Evolutionary conservation across 176 grass and related monocot species (phyloP).

Genomic region (Hsuehochloa calcarea): DNA sequence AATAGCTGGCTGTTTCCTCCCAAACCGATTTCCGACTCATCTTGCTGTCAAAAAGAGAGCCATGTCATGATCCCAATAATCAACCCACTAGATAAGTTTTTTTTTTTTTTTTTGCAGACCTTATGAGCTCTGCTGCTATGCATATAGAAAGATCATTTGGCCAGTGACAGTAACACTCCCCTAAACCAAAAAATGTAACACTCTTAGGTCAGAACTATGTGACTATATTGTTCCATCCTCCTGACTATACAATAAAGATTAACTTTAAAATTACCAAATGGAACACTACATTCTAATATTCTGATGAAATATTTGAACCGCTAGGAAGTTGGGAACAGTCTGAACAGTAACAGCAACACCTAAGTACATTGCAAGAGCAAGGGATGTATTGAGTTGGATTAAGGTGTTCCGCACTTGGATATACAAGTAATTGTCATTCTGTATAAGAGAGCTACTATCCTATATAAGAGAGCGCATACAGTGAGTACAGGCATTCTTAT

Average conservation of each 20-base stretch:
- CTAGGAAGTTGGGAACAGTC: neutral
- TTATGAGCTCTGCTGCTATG: neutral
- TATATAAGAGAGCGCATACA: neutral
- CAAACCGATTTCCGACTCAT: constrained; percentile 79
- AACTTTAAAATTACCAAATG: neutral
- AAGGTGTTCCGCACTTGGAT: neutral
- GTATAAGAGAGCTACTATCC: neutral
- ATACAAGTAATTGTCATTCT: constrained; percentile 11
- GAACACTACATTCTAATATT: neutral
- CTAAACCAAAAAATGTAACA: neutral
- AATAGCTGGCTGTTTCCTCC: constrained; percentile 77
- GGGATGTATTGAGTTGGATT: neutral
- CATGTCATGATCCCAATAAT: neutral
- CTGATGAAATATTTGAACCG: constrained; percentile 11
- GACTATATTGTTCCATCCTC: neutral
- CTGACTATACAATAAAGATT: neutral
- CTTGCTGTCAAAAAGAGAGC: constrained; percentile 65
- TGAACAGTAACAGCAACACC: neutral
- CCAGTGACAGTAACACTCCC: neutral
- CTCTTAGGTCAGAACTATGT: neutral
- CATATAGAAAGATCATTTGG: constrained; percentile 7
- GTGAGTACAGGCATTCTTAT: neutral
- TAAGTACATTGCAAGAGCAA: constrained; percentile 15
- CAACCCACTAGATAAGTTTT: neutral
- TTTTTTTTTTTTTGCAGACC: neutral